phyloP scores from a whole-genome alignment of 1,139 yeast genomes.

The Yamadazyma siamensis region DNA sequence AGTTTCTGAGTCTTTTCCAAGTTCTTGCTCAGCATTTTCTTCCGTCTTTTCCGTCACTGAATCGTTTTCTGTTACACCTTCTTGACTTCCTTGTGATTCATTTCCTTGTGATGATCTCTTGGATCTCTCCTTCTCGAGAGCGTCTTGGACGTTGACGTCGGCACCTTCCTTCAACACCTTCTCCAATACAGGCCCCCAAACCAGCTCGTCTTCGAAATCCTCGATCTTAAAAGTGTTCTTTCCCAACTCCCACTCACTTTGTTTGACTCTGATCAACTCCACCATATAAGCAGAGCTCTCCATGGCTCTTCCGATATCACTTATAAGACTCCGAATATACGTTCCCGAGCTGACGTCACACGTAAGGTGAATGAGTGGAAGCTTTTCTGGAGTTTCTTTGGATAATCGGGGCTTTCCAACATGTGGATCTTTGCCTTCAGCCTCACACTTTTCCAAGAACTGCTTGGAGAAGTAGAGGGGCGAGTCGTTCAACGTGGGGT shows the following conservation, averaged over 20 bases:
- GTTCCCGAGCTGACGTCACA: conserved; percentile 93
- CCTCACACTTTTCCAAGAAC: conserved; percentile 39
- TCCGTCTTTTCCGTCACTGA: conserved; percentile 6
- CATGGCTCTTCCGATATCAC: conserved; percentile 83
- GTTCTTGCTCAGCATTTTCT: conserved; percentile 13
- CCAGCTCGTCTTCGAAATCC: conserved; percentile 57
- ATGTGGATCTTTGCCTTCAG: conserved; percentile 25
- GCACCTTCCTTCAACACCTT: conserved; percentile 42
- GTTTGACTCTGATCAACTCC: conserved; percentile 66
- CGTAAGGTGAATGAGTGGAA: conserved; percentile 68
- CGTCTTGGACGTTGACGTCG: conserved; percentile 24
- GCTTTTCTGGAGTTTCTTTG: conserved; percentile 9
- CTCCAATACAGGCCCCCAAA: conserved; percentile 67
- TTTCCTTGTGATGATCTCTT: conserved; percentile 1
- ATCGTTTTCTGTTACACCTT: background rate
- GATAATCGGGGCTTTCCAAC: conserved; percentile 19
- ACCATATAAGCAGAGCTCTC: conserved; percentile 90
- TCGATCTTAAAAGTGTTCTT: conserved; percentile 65
- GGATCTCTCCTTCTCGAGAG: conserved; percentile 12
- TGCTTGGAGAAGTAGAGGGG: conserved; percentile 57
- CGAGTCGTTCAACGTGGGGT: conserved; percentile 64
- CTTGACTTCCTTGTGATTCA: background rate
- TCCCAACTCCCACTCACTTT: conserved; percentile 79
- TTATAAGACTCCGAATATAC: conserved; percentile 82
- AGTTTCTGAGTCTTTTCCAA: conserved; percentile 1